phyloP scores from a whole-genome alignment of 257 asterid genomes.

The Solanum rostratum region DNA sequence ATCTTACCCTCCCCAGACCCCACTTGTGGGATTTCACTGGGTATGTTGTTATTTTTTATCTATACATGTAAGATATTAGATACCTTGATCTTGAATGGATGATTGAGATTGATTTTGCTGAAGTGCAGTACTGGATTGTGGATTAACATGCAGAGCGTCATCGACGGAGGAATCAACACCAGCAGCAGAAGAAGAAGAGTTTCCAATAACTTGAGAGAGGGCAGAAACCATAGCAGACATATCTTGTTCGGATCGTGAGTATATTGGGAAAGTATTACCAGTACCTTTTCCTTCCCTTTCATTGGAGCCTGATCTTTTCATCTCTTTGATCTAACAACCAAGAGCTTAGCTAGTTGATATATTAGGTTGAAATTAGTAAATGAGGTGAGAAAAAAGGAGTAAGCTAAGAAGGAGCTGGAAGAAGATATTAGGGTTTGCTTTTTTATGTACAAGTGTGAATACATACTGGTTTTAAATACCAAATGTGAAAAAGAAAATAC shows the following conservation, averaged over 20 bases:
- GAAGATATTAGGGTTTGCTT: slow-evolving; percentile 10
- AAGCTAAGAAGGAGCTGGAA: not conserved
- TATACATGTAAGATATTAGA: too few species aligned
- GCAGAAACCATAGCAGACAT: slow-evolving; percentile 77
- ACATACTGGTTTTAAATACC: not conserved
- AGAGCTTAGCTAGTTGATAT: not conserved
- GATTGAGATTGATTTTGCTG: slow-evolving; percentile 18
- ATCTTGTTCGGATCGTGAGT: slow-evolving; percentile 67
- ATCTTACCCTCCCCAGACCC: too few species aligned
- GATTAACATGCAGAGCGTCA: not conserved
- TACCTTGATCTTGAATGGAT: slow-evolving; percentile 41
- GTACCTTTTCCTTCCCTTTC: slow-evolving; percentile 17
- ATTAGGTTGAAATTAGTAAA: not conserved
- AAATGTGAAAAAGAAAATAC: not conserved
- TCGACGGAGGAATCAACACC: not conserved
- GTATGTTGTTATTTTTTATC: too few species aligned
- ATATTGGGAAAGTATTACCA: slow-evolving; percentile 15
- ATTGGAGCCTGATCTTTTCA: slow-evolving; percentile 39
- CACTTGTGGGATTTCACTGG: too few species aligned
- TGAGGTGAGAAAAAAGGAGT: not conserved
- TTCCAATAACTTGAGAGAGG: slow-evolving; percentile 80
- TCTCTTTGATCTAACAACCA: slow-evolving; percentile 17
- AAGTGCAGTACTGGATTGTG: slow-evolving; percentile 1
- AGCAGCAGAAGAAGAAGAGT: slow-evolving; percentile 3
- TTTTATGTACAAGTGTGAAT: not conserved